phyloP scores from a whole-genome alignment of 2,329 filamentous ascomycete species.

The Fusarium tjaetaba region DNA sequence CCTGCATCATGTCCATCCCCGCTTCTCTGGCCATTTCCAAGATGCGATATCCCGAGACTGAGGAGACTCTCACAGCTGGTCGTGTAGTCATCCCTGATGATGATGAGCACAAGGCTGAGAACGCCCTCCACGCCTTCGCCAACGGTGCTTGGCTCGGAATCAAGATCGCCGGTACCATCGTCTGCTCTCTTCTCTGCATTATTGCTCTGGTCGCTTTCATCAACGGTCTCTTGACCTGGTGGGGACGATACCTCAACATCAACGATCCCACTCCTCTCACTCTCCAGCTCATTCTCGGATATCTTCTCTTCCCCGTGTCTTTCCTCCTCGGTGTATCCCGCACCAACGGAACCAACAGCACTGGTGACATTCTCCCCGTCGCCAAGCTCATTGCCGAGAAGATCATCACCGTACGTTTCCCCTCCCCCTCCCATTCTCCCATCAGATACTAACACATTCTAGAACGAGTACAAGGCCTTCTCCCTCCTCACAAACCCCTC shows the following conservation, averaged over 20 bases:
- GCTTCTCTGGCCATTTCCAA: constrained; percentile 91
- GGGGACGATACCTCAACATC: constrained; percentile 82
- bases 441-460: constrained; percentile 10
- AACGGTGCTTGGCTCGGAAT: constrained; percentile 87
- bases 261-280: constrained; percentile 70
- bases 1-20: constrained; percentile 95
- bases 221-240: constrained; percentile 84
- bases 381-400: constrained; percentile 84
- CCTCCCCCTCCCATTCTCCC: accelerated
- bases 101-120: constrained; percentile 78
- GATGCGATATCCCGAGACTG: constrained; percentile 87
- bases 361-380: constrained; percentile 74
- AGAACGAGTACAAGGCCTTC: constrained; percentile 85
- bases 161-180: constrained; percentile 86
- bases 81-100: constrained; percentile 84
- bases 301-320: constrained; percentile 79
- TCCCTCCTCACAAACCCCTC: constrained; percentile 60
- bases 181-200: constrained; percentile 83
- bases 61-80: constrained; percentile 85
- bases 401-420: constrained; percentile 71
- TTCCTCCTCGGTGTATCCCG: constrained; percentile 84
- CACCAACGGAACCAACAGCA: constrained; percentile 26
- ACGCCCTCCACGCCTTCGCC: constrained; percentile 85
- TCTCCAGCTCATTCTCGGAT: constrained; percentile 79
- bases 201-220: constrained; percentile 78